phyloP scores from a whole-genome alignment of 768 basidiomycete genomes.

The Boletus rubroflammeus region DNA sequence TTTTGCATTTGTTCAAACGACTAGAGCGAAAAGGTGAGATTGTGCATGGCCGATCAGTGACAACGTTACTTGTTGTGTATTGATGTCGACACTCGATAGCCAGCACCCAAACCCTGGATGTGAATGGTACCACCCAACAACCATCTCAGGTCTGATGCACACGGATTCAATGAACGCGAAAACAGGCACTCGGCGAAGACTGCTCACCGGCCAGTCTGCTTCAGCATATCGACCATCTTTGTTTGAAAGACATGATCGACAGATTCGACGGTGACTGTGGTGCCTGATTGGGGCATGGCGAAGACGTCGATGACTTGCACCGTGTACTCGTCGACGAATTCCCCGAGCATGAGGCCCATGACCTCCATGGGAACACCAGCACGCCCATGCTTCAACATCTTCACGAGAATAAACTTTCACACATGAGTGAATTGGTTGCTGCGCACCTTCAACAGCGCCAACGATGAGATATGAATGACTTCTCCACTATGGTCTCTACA shows the following conservation, averaged over 20 bases:
- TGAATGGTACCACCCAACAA: conserved; percentile 99
- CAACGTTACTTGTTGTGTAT: conserved; percentile 83
- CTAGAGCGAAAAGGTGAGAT: conserved; percentile 39
- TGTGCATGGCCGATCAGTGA: not conserved
- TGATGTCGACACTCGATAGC: conserved; percentile 98
- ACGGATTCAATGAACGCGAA: conserved; percentile 2
- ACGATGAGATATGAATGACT: conserved; percentile 94
- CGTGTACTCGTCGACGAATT: conserved; percentile 97
- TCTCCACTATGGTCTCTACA: conserved; percentile 57
- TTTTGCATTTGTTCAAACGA: conserved; percentile 94
- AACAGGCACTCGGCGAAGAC: conserved; percentile 3
- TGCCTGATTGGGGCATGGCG: conserved; percentile 98
- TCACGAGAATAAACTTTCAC: conserved; percentile 5
- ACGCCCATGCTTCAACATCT: conserved; percentile 99
- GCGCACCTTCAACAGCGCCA: conserved; percentile 91
- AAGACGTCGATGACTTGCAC: conserved; percentile 96
- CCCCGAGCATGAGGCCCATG: conserved; percentile 97
- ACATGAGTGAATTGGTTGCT: not conserved
- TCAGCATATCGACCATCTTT: conserved; percentile 98
- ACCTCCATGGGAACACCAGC: conserved; percentile 99
- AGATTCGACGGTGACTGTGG: conserved; percentile 95
- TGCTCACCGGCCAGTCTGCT: conserved; percentile 92
- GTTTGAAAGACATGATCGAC: conserved; percentile 98
- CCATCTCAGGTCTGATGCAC: conserved; percentile 79
- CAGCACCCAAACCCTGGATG: conserved; percentile 99